Evolutionary conservation across 495 filamentous ascomycete genomes (phyloP), one percentile per base, ranked within the genome.

Genomic region (Geopyxis carbonaria): DNA sequence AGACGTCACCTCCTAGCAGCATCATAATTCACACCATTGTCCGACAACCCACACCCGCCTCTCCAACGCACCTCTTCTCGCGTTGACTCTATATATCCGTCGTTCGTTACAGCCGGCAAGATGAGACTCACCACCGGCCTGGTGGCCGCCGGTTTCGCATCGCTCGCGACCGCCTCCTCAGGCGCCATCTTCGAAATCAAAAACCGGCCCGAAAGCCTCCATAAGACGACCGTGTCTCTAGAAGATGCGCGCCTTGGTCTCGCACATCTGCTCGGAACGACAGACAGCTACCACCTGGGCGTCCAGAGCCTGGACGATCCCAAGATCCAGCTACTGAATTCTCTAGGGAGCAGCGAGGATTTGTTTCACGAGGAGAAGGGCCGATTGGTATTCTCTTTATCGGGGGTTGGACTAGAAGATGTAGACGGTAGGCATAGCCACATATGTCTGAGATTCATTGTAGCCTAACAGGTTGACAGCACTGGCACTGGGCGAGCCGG

Each of bases 231-330:
- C 19, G 40, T 48, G 0, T 48, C 50, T 3, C 49, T 45, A 11
- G 40, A 53, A 23, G 39, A 53, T 30, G 47, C 50, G 34, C 49
- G 49, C 10, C 50, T 53, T 10, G 20, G 44, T 19, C 29, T 53
- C 11, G 50, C 49, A 0, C 39, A 55, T 18, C 44, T 33, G 34
- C 50, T 53, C 14, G 50, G 50, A 22, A 42, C 53, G 31, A 48
- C 49, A 3, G 34, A 41, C 10, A 48, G 44, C 35, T 42, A 53
- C 19, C 35, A 45, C 19, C 35, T 53, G 15, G 38, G 43, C 3
- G 27, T 48, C 27, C 50, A 45, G 33, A 38, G 40, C 4, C 23
- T 21, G 19, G 24, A 37, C 14, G 34, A 45, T 9, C 42, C 34
- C 18, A 42, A 42, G 29, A 38, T 44, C 8, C 31, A 36, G 24